Base-by-base conservation (phyloP, 345 rosid genomes). In the Syzygium oleosum region DNA sequence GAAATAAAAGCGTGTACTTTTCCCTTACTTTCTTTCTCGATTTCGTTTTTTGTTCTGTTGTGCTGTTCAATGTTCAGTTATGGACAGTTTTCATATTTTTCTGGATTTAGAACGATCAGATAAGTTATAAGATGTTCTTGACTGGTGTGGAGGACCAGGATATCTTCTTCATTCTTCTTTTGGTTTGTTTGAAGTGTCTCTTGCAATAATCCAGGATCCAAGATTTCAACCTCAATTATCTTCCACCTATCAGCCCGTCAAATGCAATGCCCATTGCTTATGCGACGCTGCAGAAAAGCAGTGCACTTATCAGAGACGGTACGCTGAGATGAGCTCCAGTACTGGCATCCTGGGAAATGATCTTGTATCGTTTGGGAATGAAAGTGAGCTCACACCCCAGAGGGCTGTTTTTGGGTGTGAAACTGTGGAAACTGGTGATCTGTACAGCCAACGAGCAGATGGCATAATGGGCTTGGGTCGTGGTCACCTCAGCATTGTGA, bases 401-500 rank as follows among this genome's bases (percentile, higher is more conserved):
- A 93, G 93, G 88, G 97, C 96, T 90, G 93, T 95, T 58, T 98
- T 98, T 86, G 99, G 99, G 21, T 98, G 99, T 85, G 98, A 98
- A 85, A 96, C 90, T 86, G 88, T 90, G 77, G 98, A 98, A 90
- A 96, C 99, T 2, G 99, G 98, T 86, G 99, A 96, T 86, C 98
- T 96, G 79, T 96, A 94, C 88, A 94, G 93, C 73, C 98, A 98
- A 85, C 95, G 92, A 63, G 98, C 99, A 87, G 99, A 98, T 88
- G 99, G 99, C 4, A 98, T 98, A 88, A 96, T 98, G 88, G 99
- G 99, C 87, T 90, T 98, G 94, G 99, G 99, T 23, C 94, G 95
- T 52, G 99, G 99, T 25, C 95, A 92, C 87, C 94, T 96, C 53
- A 96, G 99, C 88, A 88, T 98, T 87, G 92, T 96, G 84, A 98